Evolutionary conservation across 768 basidiomycete species (phyloP), one percentile per base, ranked within the genome.

Genomic region (Kwoniella dejecticola): DNA sequence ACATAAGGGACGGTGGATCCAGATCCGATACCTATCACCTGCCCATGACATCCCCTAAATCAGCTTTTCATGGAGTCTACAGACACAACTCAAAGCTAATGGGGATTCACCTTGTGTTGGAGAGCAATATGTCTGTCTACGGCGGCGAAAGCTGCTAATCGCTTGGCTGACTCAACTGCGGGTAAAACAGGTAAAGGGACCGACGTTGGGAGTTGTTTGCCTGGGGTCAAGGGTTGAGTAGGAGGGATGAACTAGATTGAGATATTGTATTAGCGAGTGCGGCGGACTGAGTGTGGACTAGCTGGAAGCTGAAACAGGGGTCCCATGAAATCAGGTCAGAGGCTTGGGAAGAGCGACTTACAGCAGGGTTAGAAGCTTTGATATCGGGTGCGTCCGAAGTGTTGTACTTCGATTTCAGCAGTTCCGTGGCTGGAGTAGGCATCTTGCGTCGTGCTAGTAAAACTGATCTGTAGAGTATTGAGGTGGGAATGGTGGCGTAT

Each of bases 1-100:
- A 98, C 93, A 73, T 95, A 99, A 2, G 92, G 91, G 0, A 97
- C 93, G 1, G 93, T 97, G 7, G 91, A 77, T 7, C 79, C 79
- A 5, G 74, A 75, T 40, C 81, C 81, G 21, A 82, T 80, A 13
- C 81, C 81, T 31, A 82, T 79, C 30, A 81, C 70, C 73, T 74
- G 21, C 17, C 8, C 36, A 42, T 42, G 12, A 42, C 6, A 13
- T 42, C 19, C n/a, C n/a, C n/a, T n/a, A n/a, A n/a, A n/a, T n/a
- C n/a, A n/a, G n/a, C n/a, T n/a, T n/a, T n/a, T n/a, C n/a, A n/a
- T n/a, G n/a, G n/a, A n/a, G n/a, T n/a, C n/a, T n/a, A n/a, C n/a
- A n/a, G n/a, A n/a, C n/a, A n/a, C n/a, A n/a, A n/a, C n/a, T n/a
- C n/a, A n/a, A n/a, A n/a, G n/a, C n/a, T n/a, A n/a, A n/a, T 23